Conservation (phyloP, 1,284 basidiomycete species). For the Malassezia cuniculi region DNA sequence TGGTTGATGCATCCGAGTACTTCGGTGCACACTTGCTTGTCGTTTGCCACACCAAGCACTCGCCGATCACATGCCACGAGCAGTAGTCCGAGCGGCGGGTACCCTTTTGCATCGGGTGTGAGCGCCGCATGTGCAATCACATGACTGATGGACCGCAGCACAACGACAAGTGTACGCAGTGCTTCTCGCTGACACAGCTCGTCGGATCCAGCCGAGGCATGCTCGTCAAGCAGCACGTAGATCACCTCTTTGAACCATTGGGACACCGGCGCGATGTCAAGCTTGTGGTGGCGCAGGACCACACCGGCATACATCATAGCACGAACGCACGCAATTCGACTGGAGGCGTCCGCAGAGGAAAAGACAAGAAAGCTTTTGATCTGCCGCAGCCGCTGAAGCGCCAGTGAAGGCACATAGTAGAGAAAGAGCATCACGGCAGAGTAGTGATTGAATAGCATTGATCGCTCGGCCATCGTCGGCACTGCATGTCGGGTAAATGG, state of each 20-base stretch:
- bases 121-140: conserved; percentile 52
- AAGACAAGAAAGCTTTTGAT: conserved; percentile 61
- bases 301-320: conserved; percentile 65
- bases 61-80: conserved; percentile 51
- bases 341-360: conserved; percentile 56
- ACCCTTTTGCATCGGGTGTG: conserved; percentile 41
- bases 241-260: conserved; percentile 61
- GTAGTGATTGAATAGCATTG: conserved; percentile 75
- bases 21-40: no score
- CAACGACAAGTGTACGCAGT: conserved; percentile 22
- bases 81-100: conserved; percentile 58
- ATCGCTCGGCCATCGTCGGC: conserved; percentile 55
- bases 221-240: conserved; percentile 54
- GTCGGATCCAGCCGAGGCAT: conserved; percentile 22
- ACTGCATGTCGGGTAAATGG: conserved; percentile 22
- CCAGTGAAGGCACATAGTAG: conserved; percentile 56
- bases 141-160: conserved; percentile 53
- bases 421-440: conserved; percentile 64
- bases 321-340: conserved; percentile 61
- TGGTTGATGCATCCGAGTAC: no score
- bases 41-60: not conserved
- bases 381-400: conserved; percentile 53
- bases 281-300: conserved; percentile 54
- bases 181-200: conserved; percentile 16
- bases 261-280: conserved; percentile 53